Percentiles rank a stretch among this genome's conserved stretches.
These are phyloP conservation scores for Talaromyces sp. DNA, from an alignment of 2,329 filamentous ascomycete genomes.

Conservation along the genomic window DNA sequence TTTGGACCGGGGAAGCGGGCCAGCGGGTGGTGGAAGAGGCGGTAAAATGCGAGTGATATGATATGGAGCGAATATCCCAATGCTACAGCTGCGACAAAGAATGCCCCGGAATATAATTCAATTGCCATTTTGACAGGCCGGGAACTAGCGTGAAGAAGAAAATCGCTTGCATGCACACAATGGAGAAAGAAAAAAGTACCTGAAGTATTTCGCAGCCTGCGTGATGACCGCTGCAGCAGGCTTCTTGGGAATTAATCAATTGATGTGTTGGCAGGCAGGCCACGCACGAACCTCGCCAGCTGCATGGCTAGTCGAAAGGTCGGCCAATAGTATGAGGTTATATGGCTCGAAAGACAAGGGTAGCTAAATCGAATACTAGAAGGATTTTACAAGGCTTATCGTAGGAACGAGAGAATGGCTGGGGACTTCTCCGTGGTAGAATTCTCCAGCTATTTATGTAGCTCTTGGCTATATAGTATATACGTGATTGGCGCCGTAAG, in stretches of 20 bases:
- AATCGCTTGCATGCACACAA: not conserved
- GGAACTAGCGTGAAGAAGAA: not conserved
- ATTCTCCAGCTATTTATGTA: too few species aligned
- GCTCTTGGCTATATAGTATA: too few species aligned
- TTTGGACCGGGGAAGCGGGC: not conserved
- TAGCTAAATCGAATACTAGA: too few species aligned
- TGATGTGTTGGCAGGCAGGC: not conserved
- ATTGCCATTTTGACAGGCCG: constrained; percentile 3
- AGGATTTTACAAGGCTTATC: too few species aligned
- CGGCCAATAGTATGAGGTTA: too few species aligned
- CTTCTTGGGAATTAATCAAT: not conserved
- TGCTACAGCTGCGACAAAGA: not conserved
- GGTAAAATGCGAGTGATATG: not conserved
- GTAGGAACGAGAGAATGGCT: too few species aligned
- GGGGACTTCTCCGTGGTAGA: too few species aligned
- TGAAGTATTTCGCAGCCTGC: not conserved
- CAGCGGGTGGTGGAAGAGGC: not conserved
- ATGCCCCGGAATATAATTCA: constrained; percentile 3
- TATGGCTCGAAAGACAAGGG: too few species aligned
- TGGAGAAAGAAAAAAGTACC: not conserved
- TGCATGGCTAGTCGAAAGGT: not conserved
- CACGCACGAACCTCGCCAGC: constrained; percentile 1
- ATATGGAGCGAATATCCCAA: not conserved
- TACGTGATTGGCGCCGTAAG: too few species aligned
- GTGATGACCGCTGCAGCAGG: not conserved